Evolutionary conservation across 495 filamentous ascomycete species (phyloP), one percentile per base, ranked within the genome.

Genomic region (Lichenothelia convexa): DNA sequence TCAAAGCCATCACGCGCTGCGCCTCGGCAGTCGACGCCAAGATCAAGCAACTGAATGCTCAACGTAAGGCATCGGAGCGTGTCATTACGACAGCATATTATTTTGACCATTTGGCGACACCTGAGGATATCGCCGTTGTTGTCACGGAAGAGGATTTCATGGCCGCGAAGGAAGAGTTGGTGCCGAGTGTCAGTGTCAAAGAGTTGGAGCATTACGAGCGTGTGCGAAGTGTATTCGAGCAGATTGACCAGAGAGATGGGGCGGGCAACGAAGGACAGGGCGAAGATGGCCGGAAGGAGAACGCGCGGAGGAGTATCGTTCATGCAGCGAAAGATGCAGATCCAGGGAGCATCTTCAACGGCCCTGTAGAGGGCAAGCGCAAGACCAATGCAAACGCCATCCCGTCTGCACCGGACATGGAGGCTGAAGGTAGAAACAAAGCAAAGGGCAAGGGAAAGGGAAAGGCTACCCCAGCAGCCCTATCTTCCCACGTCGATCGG

Each of bases 1-100:
- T 97, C 34, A 97, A 95, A 55, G 89, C 91, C 4, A 85, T 95
- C 39, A 95, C 87, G 0, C 73, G 89, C 3, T 84, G 92, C 52
- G 84, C 91, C 0, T 66, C 70, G 1, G 64, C 72, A 1, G 85
- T 93, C 11, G 89, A 97, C 49, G 61, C 71, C 22, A 93, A 93
- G 59, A 78, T 97, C 48, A 65, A 67, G 20, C 60, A 60, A 2
- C 51, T 78, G 51, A 75, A 75, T 43, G 47, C 58, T 17, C 32
- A 48, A 32, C 26, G 38, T 30, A 4, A 26, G 24, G 4, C 24
- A 0, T 29, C 21, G 21, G 13, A 27, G 7, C 20, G 33, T 1
- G 30, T 15, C 34, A 69, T 94, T 36, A 75, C 74, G 11, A 86
- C 84, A 3, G 87, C 86, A 12, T 82, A 83, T 55, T 97, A 86